Conservation (phyloP, 2,329 filamentous ascomycete genomes). For the Paraphaeosphaeria minitans region DNA sequence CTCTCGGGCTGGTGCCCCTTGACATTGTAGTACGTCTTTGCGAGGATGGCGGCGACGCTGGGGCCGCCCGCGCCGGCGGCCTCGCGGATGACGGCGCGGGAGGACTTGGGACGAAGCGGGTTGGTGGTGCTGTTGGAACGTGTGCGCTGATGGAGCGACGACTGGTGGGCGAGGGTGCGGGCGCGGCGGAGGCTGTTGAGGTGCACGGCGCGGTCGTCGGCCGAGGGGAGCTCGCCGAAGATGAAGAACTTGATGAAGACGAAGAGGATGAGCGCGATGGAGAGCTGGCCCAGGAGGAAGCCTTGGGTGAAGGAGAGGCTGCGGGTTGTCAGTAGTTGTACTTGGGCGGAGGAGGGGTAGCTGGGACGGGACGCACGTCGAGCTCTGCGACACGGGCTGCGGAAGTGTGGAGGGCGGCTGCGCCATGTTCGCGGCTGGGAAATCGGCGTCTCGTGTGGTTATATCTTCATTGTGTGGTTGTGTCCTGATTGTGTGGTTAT, state of each 20-base stretch:
- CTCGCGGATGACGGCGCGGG: conserved; percentile 53
- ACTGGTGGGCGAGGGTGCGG: conserved; percentile 71
- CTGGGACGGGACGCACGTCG: conserved; percentile 21
- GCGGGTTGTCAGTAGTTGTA: conserved; percentile 21
- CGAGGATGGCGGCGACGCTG: conserved; percentile 91
- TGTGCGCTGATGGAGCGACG: conserved; percentile 25
- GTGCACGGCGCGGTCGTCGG: conserved; percentile 77
- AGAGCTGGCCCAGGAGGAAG: conserved; percentile 89
- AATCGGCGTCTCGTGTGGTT: background rate
- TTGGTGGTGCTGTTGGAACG: conserved; percentile 44
- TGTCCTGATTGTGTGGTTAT: background rate
- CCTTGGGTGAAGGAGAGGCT: conserved; percentile 93
- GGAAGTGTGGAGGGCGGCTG: conserved; percentile 10
- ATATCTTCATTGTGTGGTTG: conserved; percentile 11
- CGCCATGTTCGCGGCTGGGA: background rate
- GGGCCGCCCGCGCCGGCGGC: conserved; percentile 61
- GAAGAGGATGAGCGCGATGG: conserved; percentile 86
- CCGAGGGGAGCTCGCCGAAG: conserved; percentile 88
- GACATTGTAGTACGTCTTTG: conserved; percentile 97
- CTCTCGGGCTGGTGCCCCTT: conserved; percentile 95
- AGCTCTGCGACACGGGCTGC: conserved; percentile 25
- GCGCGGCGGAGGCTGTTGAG: conserved; percentile 76
- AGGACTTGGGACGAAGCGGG: conserved; percentile 45
- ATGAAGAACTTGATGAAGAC: conserved; percentile 99
- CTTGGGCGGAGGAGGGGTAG: conserved; percentile 10